phyloP scores from a whole-genome alignment of 768 basidiomycete genomes.

The Boletellus sp. region DNA sequence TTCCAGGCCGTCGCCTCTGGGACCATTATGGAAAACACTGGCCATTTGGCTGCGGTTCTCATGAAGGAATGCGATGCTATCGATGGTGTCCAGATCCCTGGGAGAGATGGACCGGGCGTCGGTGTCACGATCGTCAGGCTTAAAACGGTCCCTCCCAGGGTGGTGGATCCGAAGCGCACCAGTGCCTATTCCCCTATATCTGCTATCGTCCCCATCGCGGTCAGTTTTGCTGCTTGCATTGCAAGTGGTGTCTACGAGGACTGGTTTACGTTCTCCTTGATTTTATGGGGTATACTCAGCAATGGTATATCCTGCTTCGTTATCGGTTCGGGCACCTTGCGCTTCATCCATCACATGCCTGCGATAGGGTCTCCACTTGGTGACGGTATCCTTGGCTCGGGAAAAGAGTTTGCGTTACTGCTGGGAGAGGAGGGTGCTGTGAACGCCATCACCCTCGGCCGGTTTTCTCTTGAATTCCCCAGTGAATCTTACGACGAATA shows the following conservation, averaged over 20 bases:
- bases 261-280: conserved; percentile 26
- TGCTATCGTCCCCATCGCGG: conserved; percentile 18
- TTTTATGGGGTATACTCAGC: conserved; percentile 28
- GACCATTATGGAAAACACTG: conserved; percentile 45
- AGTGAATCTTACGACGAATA: conserved; percentile 6
- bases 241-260: conserved; percentile 20
- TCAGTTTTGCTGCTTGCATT: conserved; percentile 19
- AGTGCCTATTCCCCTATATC: neutral
- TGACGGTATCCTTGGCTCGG: conserved; percentile 26
- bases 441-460: conserved; percentile 28
- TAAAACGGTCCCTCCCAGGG: conserved; percentile 2
- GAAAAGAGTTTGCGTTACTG: conserved; percentile 22
- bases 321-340: conserved; percentile 23
- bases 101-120: conserved; percentile 9
- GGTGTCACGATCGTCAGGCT: conserved; percentile 10
- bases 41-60: conserved; percentile 54
- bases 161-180: conserved; percentile 5
- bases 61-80: conserved; percentile 15
- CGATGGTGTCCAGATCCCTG: conserved; percentile 6
- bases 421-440: conserved; percentile 27
- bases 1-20: conserved; percentile 69
- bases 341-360: conserved; percentile 22
- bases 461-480: conserved; percentile 22
- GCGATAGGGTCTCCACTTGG: conserved; percentile 24
- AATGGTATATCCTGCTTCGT: conserved; percentile 27